Base-by-base conservation (phyloP, 352 stramenopile genomes). In the Phytophthora citrophthora region DNA sequence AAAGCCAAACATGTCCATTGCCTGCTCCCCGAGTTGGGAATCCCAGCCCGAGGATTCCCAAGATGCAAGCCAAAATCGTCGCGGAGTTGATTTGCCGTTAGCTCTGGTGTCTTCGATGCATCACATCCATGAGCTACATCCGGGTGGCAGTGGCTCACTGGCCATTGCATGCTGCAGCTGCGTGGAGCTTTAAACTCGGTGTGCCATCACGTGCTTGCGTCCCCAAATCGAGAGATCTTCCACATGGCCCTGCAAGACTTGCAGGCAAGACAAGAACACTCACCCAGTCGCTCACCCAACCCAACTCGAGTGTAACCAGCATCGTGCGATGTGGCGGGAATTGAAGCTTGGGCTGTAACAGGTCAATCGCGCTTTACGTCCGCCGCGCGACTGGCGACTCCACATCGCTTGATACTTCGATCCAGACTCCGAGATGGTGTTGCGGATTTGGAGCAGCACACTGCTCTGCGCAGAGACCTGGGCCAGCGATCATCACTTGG, bases 401-500 rank as follows among this genome's bases (percentile, higher is more conserved):
- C 58, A 73, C 58, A 73, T 73, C 59, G 65, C 65, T 65, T 73
- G 65, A 70, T 73, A 68, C 51, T 61, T 69, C 58, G 58, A 72
- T 70, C 46, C 64, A 68, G 64, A 64, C 43, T 49, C 15, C 24
- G 36, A 36, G 65, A 73, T 65, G 48, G 20, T 43, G n/a, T 9
- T 7, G 54, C 53, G 16, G 47, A 68, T 66, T 57, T 54, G 52
- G 58, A 45, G 24, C 38, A 44, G 54, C 20, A 20, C 20, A 20
- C 20, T 20, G 20, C 20, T 1, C 20, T 20, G 26, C 47, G 45
- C 40, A 70, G 47, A 68, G 52, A 73, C 46, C 38, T 38, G 53
- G 20, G n/a, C 0, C 3, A 2, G 9, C 16, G 31, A 61, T 74
- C 47, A 70, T 70, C 53, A 74, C 29, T 74, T 63, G 54, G 65